These are phyloP conservation scores for Clitoria ternatea DNA, from an alignment of 306 rosid species.

Conservation along the genomic window DNA sequence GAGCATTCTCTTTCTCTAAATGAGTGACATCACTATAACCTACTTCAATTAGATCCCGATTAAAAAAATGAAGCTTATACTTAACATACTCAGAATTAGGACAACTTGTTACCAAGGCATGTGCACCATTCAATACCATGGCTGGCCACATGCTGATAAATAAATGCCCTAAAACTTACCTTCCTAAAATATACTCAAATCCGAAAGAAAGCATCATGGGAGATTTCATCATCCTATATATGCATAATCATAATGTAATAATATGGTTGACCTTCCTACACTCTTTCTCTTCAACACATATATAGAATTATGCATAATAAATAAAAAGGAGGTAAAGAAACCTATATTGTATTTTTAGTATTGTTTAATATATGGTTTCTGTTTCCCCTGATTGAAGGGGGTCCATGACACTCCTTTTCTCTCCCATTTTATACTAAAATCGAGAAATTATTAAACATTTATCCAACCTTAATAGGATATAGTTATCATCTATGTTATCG, in stretches of 20 bases:
- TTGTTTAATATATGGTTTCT: no score
- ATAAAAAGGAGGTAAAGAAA: constrained; percentile 1
- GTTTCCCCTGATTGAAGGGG: no score
- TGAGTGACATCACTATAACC: constrained; percentile 25
- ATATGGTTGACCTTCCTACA: background rate
- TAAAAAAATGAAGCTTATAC: constrained; percentile 12
- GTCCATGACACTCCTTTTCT: no score
- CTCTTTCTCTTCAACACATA: background rate
- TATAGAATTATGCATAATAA: background rate
- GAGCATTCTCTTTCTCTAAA: constrained; percentile 25
- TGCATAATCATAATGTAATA: background rate
- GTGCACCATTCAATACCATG: constrained; percentile 47
- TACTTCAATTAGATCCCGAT: constrained; percentile 22
- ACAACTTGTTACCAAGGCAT: constrained; percentile 36
- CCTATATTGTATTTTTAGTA: background rate
- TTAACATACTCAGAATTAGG: constrained; percentile 22
- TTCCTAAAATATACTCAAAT: constrained; percentile 32
- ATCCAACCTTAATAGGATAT: no score
- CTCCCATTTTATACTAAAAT: no score
- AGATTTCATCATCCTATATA: constrained; percentile 38
- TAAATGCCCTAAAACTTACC: constrained; percentile 1
- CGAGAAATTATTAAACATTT: no score
- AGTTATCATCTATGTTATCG: no score
- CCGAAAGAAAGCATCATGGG: constrained; percentile 22
- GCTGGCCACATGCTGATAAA: constrained; percentile 46